Percentiles rank a stretch among this genome's conserved stretches.
These are phyloP conservation scores for Plantago ovata DNA, from an alignment of 257 asterid species.

Conservation along the genomic window DNA sequence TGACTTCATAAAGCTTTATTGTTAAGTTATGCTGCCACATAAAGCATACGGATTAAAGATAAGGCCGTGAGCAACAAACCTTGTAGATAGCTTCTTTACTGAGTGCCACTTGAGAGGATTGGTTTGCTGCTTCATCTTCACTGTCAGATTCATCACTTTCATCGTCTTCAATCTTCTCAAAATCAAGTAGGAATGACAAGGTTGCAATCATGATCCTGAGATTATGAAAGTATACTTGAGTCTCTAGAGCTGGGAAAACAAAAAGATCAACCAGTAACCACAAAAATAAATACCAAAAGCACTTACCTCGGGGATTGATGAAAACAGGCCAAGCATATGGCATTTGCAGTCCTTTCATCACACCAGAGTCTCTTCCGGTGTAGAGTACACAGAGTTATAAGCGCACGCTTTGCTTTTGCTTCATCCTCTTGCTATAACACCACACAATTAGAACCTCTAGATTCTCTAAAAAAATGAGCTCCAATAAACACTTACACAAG, in stretches of 20 bases:
- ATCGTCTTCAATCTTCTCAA: conserved; percentile 75
- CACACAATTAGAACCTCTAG: conserved; percentile 19
- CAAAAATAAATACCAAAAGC: background rate
- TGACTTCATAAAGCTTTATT: too few relatives aligned
- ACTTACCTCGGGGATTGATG: conserved; percentile 67
- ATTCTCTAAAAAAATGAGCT: background rate
- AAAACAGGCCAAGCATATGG: conserved; percentile 82
- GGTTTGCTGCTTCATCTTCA: conserved; percentile 57
- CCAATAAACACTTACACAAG: conserved; percentile 16
- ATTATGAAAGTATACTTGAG: conserved; percentile 21
- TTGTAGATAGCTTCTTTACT: conserved; percentile 83
- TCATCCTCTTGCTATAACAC: conserved; percentile 81
- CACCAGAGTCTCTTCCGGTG: conserved; percentile 86
- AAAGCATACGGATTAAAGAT: background rate
- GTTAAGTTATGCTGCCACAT: background rate
- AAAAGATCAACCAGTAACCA: conserved; percentile 3
- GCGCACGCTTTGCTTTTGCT: conserved; percentile 74
- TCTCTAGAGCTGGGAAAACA: conserved; percentile 6
- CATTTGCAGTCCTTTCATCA: conserved; percentile 92
- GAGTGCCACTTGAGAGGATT: conserved; percentile 52
- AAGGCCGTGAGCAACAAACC: conserved; percentile 43
- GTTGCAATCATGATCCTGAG: conserved; percentile 93
- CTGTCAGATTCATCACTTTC: conserved; percentile 70
- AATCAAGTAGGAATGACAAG: conserved; percentile 85
- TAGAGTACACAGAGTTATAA: conserved; percentile 69